Evolutionary conservation across 768 basidiomycete genomes (phyloP), one percentile per base, ranked within the genome.

Genomic region (Auriscalpium vulgare): DNA sequence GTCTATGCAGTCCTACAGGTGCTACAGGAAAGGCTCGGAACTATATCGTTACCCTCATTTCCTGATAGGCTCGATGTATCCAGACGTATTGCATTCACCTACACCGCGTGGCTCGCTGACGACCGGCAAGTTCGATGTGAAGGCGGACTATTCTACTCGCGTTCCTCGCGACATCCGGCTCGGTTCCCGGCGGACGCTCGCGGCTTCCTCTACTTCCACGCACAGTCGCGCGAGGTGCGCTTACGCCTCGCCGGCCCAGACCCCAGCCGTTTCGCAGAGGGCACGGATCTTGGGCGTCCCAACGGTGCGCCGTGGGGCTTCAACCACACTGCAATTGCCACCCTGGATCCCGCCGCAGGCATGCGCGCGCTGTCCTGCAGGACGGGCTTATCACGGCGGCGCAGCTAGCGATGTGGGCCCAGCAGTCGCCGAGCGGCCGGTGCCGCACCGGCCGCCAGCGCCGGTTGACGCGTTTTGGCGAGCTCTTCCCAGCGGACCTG

Each of bases 151-250:
- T 21, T 21, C 21, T 21, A 21, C 21, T 21, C 21, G 21, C 21
- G 21, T 21, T 21, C 21, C 21, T 21, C 21, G 21, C 21, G 21
- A 21, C 21, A 21, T 21, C 2, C 29, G 29, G 4, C 29, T 7
- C 29, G 29, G 7, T 72, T 57, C 65, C 69, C 46, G 71, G 61
- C 65, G 5, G 29, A 17, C 54, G 29, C 19, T 37, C 46, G 56
- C 14, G 9, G 54, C 56, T 47, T 23, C 48, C 36, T 52, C 56
- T 56, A 38, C 56, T 55, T n/a, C 47, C 23, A n/a, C 47, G 4
- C 47, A 3, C 50, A 4, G n/a, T 29, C 46, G 10, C n/a, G 21
- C 48, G 21, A 37, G 35, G 16, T 40, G 19, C 29, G 50, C 14
- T 29, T 47, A 5, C 16, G 47, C 47, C 4, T 47, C 16, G 3